Evolutionary conservation across 257 asterid species (phyloP).

Genomic region (Henckelia pumila): DNA sequence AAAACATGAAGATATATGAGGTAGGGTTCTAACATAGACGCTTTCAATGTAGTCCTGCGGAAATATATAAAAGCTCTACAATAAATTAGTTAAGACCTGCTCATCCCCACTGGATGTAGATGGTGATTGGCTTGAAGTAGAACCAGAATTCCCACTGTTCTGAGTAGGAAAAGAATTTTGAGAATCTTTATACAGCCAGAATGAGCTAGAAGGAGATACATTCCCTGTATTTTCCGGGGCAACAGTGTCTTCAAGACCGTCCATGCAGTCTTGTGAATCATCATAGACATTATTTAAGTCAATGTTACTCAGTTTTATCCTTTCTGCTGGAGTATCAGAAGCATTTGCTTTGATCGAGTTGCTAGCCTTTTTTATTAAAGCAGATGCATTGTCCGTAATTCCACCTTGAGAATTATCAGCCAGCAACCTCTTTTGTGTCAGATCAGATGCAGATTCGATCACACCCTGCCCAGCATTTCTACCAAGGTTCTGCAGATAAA

Average conservation of each 20-base stretch:
- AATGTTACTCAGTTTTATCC: conserved; percentile 44
- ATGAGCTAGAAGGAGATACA: conserved; percentile 41
- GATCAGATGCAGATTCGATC: conserved; percentile 24
- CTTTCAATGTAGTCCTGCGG: not conserved
- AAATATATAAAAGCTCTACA: conserved; percentile 2
- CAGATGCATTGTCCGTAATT: conserved; percentile 32
- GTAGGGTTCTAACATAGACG: not conserved
- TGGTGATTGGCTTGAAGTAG: conserved; percentile 64
- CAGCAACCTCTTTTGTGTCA: conserved; percentile 20
- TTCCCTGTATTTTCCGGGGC: conserved; percentile 37
- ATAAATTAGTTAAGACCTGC: conserved; percentile 48
- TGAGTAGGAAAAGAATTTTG: conserved; percentile 59
- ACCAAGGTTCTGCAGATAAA: conserved; percentile 32
- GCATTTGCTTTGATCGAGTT: conserved; percentile 34
- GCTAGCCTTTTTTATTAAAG: conserved; percentile 39
- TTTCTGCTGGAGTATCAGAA: conserved; percentile 34
- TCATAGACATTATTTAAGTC: conserved; percentile 83
- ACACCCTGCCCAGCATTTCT: conserved; percentile 25
- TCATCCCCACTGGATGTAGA: conserved; percentile 89
- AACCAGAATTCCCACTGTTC: conserved; percentile 72
- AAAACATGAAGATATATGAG: not conserved
- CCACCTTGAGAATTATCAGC: conserved; percentile 40
- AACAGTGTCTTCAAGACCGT: conserved; percentile 38
- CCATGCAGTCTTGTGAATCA: conserved; percentile 71
- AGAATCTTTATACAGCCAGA: conserved; percentile 50